These are phyloP conservation scores for Pelargonium fulgidum DNA, from an alignment of 441 rosid species.

Conservation along the genomic window DNA sequence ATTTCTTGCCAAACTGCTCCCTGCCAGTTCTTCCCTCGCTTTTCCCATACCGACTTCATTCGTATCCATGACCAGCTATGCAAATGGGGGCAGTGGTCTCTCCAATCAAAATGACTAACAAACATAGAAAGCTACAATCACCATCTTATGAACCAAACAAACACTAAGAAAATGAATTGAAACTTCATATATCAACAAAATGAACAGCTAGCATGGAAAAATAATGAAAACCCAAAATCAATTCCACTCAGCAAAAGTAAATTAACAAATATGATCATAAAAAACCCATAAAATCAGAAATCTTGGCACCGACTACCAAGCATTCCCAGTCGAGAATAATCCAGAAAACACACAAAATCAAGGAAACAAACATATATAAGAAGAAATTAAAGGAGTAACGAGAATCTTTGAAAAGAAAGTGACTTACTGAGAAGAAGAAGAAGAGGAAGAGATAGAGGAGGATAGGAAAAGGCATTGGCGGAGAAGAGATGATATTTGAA, in stretches of 20 bases:
- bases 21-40: conserved; percentile 37
- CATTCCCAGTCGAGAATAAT: not conserved
- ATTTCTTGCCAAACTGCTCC: conserved; percentile 28
- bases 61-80: conserved; percentile 13
- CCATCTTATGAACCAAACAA: not conserved
- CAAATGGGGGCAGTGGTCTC: not conserved
- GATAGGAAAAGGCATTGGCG: not conserved
- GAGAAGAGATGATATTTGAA: not conserved
- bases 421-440: not conserved
- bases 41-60: conserved; percentile 37
- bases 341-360: not conserved
- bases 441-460: not conserved
- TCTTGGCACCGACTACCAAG: not conserved
- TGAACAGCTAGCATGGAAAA: not conserved
- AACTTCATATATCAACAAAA: not conserved
- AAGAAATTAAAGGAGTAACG: not conserved
- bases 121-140: not conserved
- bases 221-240: not conserved
- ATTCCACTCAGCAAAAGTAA: not conserved
- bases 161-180: not conserved
- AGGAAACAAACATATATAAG: not conserved
- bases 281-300: not conserved
- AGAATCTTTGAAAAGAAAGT: not conserved
- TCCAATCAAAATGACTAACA: not conserved
- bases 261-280: not conserved